Base-by-base conservation (phyloP, 1,284 basidiomycete species). In the Cryptococcus hybrid region DNA sequence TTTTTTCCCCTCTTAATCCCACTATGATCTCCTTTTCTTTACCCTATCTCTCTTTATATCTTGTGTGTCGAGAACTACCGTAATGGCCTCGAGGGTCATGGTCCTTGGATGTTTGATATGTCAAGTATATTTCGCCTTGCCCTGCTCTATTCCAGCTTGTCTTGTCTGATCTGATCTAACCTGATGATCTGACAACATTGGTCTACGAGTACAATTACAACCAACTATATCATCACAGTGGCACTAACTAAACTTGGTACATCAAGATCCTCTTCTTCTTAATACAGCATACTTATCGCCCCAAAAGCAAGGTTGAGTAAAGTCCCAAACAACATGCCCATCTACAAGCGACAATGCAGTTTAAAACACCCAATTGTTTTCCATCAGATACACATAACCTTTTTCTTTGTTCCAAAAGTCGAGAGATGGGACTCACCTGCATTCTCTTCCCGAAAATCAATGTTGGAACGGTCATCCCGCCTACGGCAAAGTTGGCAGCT, bases 281-380 rank as follows among this genome's bases (percentile, higher is more conserved):
- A 47, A 46, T 68, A 65, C 15, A 77, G 52, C 44, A 74, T 67
- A n/a, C 73, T 57, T 47, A 75, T 47, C 1, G 68, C 72, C 6
- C 68, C 75, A 57, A 75, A 73, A 3, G 64, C 63, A 35, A 76
- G 42, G 43, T 77, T 77, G 51, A 76, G 54, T 3, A 73, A 45
- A 3, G 70, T 71, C 13, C 74, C 75, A 2, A 76, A 60, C 18
- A 74, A 46, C 39, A 77, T 71, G 7, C 73, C 75, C 60, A 77
- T 74, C 75, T 76, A 52, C 6, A 9, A 40, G 45, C 34, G 55
- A 46, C 52, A 40, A 34, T 46, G 30, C 18, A 18, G 18, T 18
- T 18, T 18, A 18, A 18, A 18, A 18, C 18, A 18, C 18, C 18
- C 18, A 18, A 18, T 18, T 18, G 39, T 18, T 40, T 45, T 40